Base-by-base conservation (phyloP, 495 filamentous ascomycete genomes). In the Parachaetomium inaequale region DNA sequence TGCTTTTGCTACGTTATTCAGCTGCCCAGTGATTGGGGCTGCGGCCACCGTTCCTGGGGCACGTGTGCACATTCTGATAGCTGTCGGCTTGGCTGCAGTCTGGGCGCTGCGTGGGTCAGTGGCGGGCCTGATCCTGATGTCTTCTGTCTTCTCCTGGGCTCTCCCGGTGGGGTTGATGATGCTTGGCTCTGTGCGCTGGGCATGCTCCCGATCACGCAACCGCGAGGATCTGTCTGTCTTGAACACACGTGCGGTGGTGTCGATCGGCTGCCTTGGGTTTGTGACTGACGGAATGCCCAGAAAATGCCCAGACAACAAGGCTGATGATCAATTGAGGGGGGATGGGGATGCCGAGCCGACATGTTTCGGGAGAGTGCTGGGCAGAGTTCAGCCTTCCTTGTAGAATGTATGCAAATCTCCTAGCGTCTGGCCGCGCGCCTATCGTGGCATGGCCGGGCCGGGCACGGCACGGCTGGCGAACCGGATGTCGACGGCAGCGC, bases 131-230 rank as follows among this genome's bases (percentile, higher is more conserved):
- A 26, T 38, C 7, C 34, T 14, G 11, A 34, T 28, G 34, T 6
- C 7, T 55, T 55, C 21, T n/a, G n/a, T n/a, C n/a, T n/a, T n/a
- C n/a, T n/a, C n/a, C n/a, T 25, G 21, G n/a, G 8, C 6, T 52
- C 19, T 17, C n/a, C n/a, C n/a, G 32, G 32, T 54, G 51, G 51
- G 32, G 51, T 12, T 36, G 51, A 38, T 36, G 32, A 36, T 54
- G 31, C 4, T 21, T 15, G 43, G 43, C n/a, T n/a, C n/a, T n/a
- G 43, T 19, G 26, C n/a, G 7, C 26, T 52, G 46, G 46, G 46
- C 43, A 15, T n/a, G 34, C n/a, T 11, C 29, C 53, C 53, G 53
- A 42, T 55, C 53, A 55, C 53, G 36, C 53, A 55, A 55, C 21
- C 4, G 31, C 51, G 19, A 12, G 7, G 51, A 10, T 19, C 17